These are phyloP conservation scores for Ganoderma lingzhi DNA, from an alignment of 1,284 basidiomycete genomes.

Conservation along the genomic window DNA sequence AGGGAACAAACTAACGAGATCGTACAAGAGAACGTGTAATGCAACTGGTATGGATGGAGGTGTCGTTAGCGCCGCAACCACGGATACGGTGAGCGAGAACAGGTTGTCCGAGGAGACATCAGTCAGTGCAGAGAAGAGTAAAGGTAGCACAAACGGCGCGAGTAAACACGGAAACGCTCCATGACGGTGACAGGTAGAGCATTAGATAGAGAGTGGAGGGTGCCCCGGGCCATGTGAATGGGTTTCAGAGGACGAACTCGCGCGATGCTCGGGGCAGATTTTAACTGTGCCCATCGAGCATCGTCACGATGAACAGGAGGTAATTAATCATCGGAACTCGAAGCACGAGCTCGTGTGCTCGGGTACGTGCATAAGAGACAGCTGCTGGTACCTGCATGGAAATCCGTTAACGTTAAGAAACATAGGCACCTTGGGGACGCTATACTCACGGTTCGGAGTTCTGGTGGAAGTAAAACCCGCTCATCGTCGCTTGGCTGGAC, in stretches of 20 bases:
- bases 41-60: constrained; percentile 32
- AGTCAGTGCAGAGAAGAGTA: constrained; percentile 13
- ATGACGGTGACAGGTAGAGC: constrained; percentile 12
- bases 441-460: constrained; percentile 44
- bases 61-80: constrained; percentile 27
- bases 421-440: neutral
- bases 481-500: constrained; percentile 72
- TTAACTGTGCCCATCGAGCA: constrained; percentile 22
- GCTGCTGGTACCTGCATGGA: constrained; percentile 49
- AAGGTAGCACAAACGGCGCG: constrained; percentile 13
- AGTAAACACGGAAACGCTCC: constrained; percentile 1
- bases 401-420: neutral
- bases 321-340: constrained; percentile 49
- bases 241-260: constrained; percentile 7
- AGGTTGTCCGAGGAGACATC: constrained; percentile 28
- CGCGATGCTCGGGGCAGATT: constrained; percentile 25
- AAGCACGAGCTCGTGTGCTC: constrained; percentile 48
- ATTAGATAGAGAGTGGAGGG: constrained; percentile 8
- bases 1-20: constrained; percentile 23
- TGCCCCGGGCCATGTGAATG: neutral
- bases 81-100: constrained; percentile 25
- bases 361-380: constrained; percentile 51
- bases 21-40: constrained; percentile 28
- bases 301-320: constrained; percentile 7
- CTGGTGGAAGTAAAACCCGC: constrained; percentile 91